Percentiles rank a stretch among this genome's conserved stretches.
These are phyloP conservation scores for Aureobasidium subglaciale DNA, from an alignment of 2,329 filamentous ascomycete species.

Conservation along the genomic window DNA sequence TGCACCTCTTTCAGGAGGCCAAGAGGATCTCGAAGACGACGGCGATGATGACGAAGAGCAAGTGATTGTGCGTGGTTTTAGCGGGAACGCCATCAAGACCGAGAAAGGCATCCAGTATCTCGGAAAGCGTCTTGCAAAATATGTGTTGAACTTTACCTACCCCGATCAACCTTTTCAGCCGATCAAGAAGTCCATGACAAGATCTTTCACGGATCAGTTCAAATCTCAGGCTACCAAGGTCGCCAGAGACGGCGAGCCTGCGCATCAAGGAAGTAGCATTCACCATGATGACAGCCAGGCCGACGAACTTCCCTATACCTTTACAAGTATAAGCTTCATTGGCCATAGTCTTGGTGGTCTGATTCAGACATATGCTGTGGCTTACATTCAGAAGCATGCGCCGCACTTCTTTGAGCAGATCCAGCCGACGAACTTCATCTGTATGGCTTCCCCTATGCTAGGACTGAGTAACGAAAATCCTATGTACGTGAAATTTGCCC, in stretches of 20 bases:
- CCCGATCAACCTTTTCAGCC: constrained; percentile 88
- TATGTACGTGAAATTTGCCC: constrained; percentile 90
- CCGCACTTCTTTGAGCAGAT: constrained; percentile 84
- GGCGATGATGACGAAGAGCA: constrained; percentile 69
- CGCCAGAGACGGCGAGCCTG: constrained; percentile 39
- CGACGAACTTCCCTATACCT: constrained; percentile 60
- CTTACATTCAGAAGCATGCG: constrained; percentile 94
- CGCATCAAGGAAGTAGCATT: constrained; percentile 57
- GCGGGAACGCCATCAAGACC: constrained; percentile 82
- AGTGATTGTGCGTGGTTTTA: constrained; percentile 82
- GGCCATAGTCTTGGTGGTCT: constrained; percentile 86
- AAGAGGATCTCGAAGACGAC: constrained; percentile 42
- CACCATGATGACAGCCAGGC: constrained; percentile 41
- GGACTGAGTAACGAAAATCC: constrained; percentile 97
- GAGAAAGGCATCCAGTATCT: constrained; percentile 96
- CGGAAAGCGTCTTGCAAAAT: constrained; percentile 87
- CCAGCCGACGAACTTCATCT: constrained; percentile 82
- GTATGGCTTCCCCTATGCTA: constrained; percentile 78
- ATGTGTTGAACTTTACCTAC: constrained; percentile 82
- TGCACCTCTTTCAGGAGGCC: constrained; percentile 43
- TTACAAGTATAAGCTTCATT: constrained; percentile 92
- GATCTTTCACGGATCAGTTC: constrained; percentile 43
- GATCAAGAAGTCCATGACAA: constrained; percentile 46
- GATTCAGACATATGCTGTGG: constrained; percentile 88
- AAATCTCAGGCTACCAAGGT: constrained; percentile 38